Evolutionary conservation across 2,329 filamentous ascomycete genomes (phyloP), one percentile per base, ranked within the genome.

Genomic region (Neonectria punicea): DNA sequence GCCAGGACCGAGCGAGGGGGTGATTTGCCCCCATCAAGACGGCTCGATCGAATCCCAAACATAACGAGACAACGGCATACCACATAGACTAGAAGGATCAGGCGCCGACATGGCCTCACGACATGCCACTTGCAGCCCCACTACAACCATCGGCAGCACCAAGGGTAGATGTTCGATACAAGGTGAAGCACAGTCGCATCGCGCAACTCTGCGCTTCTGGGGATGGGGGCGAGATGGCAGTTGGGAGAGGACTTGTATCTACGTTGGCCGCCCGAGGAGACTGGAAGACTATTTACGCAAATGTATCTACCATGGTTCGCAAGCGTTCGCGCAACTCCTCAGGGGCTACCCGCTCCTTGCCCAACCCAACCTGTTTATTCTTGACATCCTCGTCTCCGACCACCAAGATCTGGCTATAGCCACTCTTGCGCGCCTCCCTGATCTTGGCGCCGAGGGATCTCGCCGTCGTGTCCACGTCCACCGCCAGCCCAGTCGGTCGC

Each of bases 361-460:
- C 77, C 20, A 78, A 64, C 6, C 70, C 86, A 34, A 94, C 82
- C n/a, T 83, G 85, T 43, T 84, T 82, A 14, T 82, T 83, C n/a
- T 82, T 79, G 2, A 92, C 78, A 70, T 94, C 89, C 61, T 84
- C 84, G 32, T 88, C 83, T 1, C 94, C 94, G 11, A 96, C 82
- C 1, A 94, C 89, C 34, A 93, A 84, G 57, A 96, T 88, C 60
- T 92, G 83, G 58, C 91, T 89, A 76, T 94, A 96, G 44, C 90
- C 90, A 78, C 89, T 91, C 53, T 80, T 76, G 68, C 87, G 90
- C n/a, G 93, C 93, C 74, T 92, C 88, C 34, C 85, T 85, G 22
- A 93, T 85, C 78, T 96, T 97, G 75, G 89, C 87, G 2, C 85
- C 84, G 9, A 97, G 77, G 1, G 87, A 84, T 56, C 89, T 85